Base-by-base conservation (phyloP, 2,329 filamentous ascomycete genomes). In the Karstenula rhodostoma region DNA sequence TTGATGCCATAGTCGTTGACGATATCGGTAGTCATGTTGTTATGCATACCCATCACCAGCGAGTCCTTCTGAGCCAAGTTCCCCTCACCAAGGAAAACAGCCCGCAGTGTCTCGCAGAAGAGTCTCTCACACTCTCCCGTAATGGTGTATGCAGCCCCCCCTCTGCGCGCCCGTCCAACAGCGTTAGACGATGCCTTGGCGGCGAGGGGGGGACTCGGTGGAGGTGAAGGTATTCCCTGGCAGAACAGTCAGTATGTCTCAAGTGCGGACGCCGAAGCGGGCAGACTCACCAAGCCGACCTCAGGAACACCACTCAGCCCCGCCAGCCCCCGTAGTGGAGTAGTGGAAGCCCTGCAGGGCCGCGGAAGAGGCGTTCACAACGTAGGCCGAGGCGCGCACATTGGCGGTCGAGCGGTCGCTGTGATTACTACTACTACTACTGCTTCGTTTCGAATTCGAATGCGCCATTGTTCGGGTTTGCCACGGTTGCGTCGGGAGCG, bases 71-170 rank as follows among this genome's bases (percentile, higher is more conserved):
- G 82, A 80, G 82, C 86, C 85, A 83, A 80, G 83, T 89, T 89
- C 91, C 90, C 89, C 93, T 96, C 93, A 96, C 92, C 94, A 86
- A 90, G 91, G 89, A 97, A 97, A 85, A 92, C 90, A 84, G 89
- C 84, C 84, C 88, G 91, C 89, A 97, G 92, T 87, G 89, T 90
- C 90, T 94, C 93, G 84, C 94, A 97, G 88, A 97, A 96, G 90
- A 97, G 94, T 87, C 94, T 97, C 93, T 97, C 94, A 97, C 94
- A 96, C 92, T 97, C 93, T 93, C 91, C 93, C 92, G 91, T 93
- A 87, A 97, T 96, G 85, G 90, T 89, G 83, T 92, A 89, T 91
- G 92, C 89, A 90, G 93, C 93, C 93, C 93, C 93, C 91, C 91
- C 91, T 90, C 80, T 83, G 73, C 80, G 77, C 79, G 80, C 80